Evolutionary conservation across 2,329 filamentous ascomycete species (phyloP).

Genomic region (Chrysoporthe austroafricana): DNA sequence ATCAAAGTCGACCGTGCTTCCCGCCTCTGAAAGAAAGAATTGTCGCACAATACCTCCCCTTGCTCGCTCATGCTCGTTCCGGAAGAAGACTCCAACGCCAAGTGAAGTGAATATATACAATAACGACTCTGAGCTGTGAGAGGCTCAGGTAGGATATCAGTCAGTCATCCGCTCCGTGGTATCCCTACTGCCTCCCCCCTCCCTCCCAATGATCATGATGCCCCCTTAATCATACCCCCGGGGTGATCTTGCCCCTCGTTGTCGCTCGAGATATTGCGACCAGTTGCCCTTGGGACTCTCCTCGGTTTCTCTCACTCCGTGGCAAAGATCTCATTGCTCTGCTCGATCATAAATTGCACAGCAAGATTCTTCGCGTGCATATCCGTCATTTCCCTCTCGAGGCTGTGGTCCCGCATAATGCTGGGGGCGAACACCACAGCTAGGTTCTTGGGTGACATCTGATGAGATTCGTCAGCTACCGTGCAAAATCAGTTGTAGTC

Average conservation of each 20-base stretch:
- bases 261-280: background rate
- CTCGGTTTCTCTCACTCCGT: slow-evolving; percentile 39
- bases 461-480: slow-evolving; percentile 33
- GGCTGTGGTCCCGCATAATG: slow-evolving; percentile 88
- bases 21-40: slow-evolving; percentile 7
- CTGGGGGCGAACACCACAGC: slow-evolving; percentile 98
- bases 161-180: slow-evolving; percentile 11
- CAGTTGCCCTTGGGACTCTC: background rate
- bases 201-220: background rate
- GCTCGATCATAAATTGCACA: slow-evolving; percentile 91
- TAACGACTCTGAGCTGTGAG: slow-evolving; percentile 14
- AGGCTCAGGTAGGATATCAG: slow-evolving; percentile 16
- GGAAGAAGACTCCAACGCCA: slow-evolving; percentile 18
- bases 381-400: slow-evolving; percentile 94
- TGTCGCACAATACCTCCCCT: background rate
- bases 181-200: background rate
- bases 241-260: background rate
- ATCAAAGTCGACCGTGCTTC: background rate
- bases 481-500: slow-evolving; percentile 1
- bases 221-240: background rate
- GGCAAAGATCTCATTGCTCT: slow-evolving; percentile 80
- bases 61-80: slow-evolving; percentile 7
- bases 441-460: slow-evolving; percentile 96
- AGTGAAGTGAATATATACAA: slow-evolving; percentile 28
- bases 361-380: slow-evolving; percentile 92